phyloP scores from a whole-genome alignment of 2,329 filamentous ascomycete species.

The Fusarium keratoplasticum region DNA sequence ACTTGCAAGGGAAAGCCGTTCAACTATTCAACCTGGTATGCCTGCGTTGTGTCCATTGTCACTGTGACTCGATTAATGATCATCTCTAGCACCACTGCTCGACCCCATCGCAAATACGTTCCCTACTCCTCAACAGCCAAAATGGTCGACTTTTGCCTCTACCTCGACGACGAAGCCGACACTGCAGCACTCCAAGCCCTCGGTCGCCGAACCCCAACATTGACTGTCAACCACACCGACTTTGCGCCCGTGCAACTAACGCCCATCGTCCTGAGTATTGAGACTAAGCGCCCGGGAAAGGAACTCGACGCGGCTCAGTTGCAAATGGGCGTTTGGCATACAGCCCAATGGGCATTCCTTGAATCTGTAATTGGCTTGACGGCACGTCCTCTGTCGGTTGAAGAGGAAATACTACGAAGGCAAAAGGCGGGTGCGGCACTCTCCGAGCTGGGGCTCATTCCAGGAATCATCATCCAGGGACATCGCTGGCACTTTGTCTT shows the following conservation, averaged over 20 bases:
- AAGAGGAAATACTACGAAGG: not conserved
- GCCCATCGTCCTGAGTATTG: constrained; percentile 25
- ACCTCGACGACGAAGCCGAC: not conserved
- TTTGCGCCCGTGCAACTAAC: constrained; percentile 16
- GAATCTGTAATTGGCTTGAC: not conserved
- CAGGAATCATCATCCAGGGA: constrained; percentile 33
- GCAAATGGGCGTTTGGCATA: constrained; percentile 32
- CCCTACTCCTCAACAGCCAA: constrained; percentile 19
- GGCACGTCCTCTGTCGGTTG: not conserved
- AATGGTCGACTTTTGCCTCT: constrained; percentile 31
- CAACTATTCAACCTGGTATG: constrained; percentile 25
- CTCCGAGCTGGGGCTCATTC: constrained; percentile 25
- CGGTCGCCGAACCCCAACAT: constrained; percentile 13
- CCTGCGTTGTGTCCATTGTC: accelerated
- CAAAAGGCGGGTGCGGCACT: not conserved
- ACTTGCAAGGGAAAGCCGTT: not conserved
- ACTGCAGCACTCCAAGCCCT: constrained; percentile 10
- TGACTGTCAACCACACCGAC: constrained; percentile 29
- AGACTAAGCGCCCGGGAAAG: constrained; percentile 28
- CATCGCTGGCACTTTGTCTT: constrained; percentile 37
- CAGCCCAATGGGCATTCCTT: constrained; percentile 28
- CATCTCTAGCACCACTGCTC: not conserved
- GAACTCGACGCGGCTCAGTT: constrained; percentile 19
- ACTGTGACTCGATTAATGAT: accelerated
- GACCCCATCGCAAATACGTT: not conserved